Percentiles rank a stretch among this genome's conserved stretches.
phyloP scores from a whole-genome alignment of 1,139 yeast species.

The Suhomyces bokatorum region DNA sequence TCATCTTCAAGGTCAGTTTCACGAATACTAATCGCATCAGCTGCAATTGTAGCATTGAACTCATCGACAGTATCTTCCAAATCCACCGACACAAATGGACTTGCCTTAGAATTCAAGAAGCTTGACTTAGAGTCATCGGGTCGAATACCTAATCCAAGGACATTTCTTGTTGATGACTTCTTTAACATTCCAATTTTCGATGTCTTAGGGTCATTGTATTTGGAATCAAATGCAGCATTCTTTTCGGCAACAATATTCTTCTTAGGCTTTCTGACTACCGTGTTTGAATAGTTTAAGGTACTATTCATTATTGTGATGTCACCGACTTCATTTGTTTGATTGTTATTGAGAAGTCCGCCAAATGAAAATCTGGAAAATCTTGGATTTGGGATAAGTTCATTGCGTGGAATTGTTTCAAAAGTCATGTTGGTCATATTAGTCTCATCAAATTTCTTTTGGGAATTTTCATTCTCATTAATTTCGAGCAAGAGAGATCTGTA shows the following conservation, averaged over 20 bases:
- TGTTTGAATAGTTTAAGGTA: constrained; percentile 26
- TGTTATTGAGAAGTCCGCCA: constrained; percentile 32
- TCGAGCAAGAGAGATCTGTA: constrained; percentile 11
- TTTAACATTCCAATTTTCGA: constrained; percentile 21
- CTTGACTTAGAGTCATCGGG: neutral
- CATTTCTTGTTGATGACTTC: constrained; percentile 27
- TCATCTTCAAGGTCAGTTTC: constrained; percentile 14
- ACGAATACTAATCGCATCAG: constrained; percentile 11
- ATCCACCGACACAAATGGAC: constrained; percentile 12
- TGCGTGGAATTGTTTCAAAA: constrained; percentile 10
- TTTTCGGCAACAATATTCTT: constrained; percentile 7
- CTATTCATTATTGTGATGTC: constrained; percentile 32
- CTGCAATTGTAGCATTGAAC: constrained; percentile 9
- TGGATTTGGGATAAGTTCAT: constrained; percentile 44
- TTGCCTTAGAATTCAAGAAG: constrained; percentile 10
- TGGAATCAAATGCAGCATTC: constrained; percentile 10
- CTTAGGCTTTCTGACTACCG: constrained; percentile 30
- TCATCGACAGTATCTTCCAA: constrained; percentile 10
- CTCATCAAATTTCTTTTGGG: constrained; percentile 4
- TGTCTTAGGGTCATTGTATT: constrained; percentile 2
- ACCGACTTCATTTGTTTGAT: constrained; percentile 25
- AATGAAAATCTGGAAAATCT: constrained; percentile 47
- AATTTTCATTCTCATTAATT: constrained; percentile 1
- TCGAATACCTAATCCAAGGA: constrained; percentile 36
- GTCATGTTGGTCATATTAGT: constrained; percentile 13